Percentiles rank a stretch among this genome's conserved stretches.
These are phyloP conservation scores for Rhizophlyctis rosea DNA, from an alignment of 192 early-diverging fungal species.

Conservation along the genomic window DNA sequence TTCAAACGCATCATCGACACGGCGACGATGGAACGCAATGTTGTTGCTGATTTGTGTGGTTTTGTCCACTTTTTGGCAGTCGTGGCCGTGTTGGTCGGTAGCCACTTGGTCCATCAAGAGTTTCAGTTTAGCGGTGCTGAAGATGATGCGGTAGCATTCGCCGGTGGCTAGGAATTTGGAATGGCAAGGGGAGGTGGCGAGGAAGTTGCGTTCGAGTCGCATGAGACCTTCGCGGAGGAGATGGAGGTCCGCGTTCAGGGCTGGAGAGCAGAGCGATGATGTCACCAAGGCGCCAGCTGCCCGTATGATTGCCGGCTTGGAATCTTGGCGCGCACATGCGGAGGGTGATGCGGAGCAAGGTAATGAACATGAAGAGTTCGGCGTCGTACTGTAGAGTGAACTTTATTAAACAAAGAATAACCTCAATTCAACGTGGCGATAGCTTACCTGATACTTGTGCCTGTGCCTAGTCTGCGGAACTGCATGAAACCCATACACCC, in stretches of 20 bases:
- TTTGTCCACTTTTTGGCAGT: not conserved
- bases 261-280: not conserved
- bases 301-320: not conserved
- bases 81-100: not conserved
- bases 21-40: not conserved
- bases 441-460: not conserved
- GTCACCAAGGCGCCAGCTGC: not conserved
- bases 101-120: not conserved
- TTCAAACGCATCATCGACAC: not conserved
- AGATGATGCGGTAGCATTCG: not conserved
- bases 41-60: not conserved
- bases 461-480: not conserved
- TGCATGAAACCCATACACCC: not conserved
- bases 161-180: not conserved
- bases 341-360: not conserved
- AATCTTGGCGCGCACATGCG: not conserved
- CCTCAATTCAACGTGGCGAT: too few relatives aligned
- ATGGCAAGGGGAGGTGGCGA: not conserved
- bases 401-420: too few relatives aligned
- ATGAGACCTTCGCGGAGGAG: not conserved
- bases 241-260: not conserved
- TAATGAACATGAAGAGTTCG: not conserved
- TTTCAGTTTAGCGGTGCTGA: not conserved
- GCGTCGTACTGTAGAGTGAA: conserved; percentile 1
- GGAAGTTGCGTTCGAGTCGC: not conserved